Conservation (phyloP, 179 eudicot species). For the Carnegiea gigantea region DNA sequence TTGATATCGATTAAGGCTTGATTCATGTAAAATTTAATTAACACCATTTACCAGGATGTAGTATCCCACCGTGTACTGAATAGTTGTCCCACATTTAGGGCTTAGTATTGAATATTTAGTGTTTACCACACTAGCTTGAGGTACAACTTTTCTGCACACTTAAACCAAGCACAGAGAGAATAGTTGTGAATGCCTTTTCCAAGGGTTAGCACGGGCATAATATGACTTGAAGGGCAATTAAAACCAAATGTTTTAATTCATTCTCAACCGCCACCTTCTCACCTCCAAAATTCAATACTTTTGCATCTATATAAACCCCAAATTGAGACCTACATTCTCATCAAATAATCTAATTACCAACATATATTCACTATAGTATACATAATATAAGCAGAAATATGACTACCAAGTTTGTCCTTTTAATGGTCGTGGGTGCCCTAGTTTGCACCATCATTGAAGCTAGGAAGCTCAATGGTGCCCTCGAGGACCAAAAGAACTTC, state of each 20-base stretch:
- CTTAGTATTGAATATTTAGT: no score
- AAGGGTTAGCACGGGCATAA: background rate
- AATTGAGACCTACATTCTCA: background rate
- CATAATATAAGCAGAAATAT: constrained; percentile 1
- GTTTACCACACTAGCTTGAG: no score
- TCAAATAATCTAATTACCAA: background rate
- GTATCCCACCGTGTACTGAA: no score
- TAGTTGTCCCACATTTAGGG: no score
- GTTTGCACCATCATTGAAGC: constrained; percentile 27
- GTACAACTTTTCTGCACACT: no score
- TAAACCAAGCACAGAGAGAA: no score
- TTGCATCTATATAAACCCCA: background rate
- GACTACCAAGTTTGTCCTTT: constrained; percentile 20
- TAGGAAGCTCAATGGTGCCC: constrained; percentile 30
- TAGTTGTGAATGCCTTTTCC: background rate
- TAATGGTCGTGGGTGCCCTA: constrained; percentile 30
- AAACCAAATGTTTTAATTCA: background rate
- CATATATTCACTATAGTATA: background rate
- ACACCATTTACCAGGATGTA: no score
- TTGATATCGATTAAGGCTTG: no score
- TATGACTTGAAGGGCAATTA: background rate
- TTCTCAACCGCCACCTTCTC: background rate
- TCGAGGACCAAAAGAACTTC: constrained; percentile 33
- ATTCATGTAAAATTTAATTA: no score
- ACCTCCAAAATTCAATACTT: background rate